These are phyloP conservation scores for Ogataea nonfermentans DNA, from an alignment of 805 yeast genomes.

Conservation along the genomic window DNA sequence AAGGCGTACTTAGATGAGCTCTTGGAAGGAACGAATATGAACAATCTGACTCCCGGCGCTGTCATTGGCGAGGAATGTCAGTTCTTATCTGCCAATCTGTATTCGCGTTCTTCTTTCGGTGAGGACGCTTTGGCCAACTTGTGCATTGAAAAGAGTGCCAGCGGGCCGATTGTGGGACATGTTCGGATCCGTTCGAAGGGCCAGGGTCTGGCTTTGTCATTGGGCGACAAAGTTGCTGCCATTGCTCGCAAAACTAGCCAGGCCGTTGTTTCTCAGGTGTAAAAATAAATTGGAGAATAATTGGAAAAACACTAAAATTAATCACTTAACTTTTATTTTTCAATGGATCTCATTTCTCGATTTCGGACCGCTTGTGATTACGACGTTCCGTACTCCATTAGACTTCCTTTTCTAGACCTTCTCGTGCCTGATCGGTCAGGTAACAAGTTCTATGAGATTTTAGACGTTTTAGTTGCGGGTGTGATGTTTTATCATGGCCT, in stretches of 20 bases:
- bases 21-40: constrained; percentile 86
- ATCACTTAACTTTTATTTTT: background rate
- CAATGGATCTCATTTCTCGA: constrained; percentile 7
- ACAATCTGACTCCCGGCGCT: constrained; percentile 88
- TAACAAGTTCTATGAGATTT: constrained; percentile 17
- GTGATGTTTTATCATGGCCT: constrained; percentile 20
- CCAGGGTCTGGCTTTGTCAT: constrained; percentile 91
- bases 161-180: constrained; percentile 83
- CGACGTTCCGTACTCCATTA: constrained; percentile 4
- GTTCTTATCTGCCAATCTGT: constrained; percentile 90
- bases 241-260: constrained; percentile 60
- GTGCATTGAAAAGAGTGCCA: constrained; percentile 79
- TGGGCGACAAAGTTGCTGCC: constrained; percentile 92
- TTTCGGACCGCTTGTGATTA: constrained; percentile 2
- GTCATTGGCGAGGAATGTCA: constrained; percentile 86
- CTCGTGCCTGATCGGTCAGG: constrained; percentile 9
- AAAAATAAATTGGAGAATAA: constrained; percentile 1
- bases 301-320: background rate
- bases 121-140: constrained; percentile 96
- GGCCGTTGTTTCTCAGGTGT: constrained; percentile 30
- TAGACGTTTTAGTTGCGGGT: constrained; percentile 23
- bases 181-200: constrained; percentile 97
- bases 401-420: constrained; percentile 19
- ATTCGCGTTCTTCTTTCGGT: constrained; percentile 90
- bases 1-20: constrained; percentile 76